Percentiles rank a stretch among this genome's conserved stretches.
phyloP scores from a whole-genome alignment of 805 yeast genomes.

The Komagataella populi region DNA sequence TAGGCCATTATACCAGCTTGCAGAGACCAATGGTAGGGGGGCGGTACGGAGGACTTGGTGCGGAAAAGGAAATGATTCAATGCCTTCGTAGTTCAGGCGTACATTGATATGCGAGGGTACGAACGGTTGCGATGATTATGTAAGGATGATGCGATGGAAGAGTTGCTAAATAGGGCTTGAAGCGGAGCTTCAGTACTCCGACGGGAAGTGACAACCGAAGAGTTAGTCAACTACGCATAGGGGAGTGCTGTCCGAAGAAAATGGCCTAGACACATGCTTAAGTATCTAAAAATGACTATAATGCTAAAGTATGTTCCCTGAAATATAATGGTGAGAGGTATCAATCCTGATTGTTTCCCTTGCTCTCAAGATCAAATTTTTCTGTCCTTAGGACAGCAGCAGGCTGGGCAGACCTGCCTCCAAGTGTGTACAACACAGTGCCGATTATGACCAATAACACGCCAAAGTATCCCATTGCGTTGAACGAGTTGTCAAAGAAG shows the following conservation, averaged over 20 bases:
- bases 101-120: neutral
- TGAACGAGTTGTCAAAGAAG: slow-evolving; percentile 33
- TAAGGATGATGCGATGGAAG: neutral
- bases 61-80: neutral
- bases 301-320: neutral
- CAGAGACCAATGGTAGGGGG: neutral
- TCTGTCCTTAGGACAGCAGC: neutral
- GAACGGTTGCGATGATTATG: neutral
- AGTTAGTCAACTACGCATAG: no score
- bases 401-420: neutral
- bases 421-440: slow-evolving; percentile 27
- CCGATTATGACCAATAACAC: slow-evolving; percentile 40
- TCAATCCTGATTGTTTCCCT: neutral
- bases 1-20: slow-evolving; percentile 1
- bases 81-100: neutral
- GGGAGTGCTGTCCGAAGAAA: no score
- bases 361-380: neutral
- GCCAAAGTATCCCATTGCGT: slow-evolving; percentile 28
- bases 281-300: neutral
- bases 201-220: no score
- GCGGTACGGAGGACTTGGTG: neutral
- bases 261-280: neutral
- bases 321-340: neutral
- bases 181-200: no score
- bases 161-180: no score